A percentile compares a stretch with the other conserved stretches of the same genome.
phyloP scores from a whole-genome alignment of 768 basidiomycete species.

The Pulveroboletus sp. region DNA sequence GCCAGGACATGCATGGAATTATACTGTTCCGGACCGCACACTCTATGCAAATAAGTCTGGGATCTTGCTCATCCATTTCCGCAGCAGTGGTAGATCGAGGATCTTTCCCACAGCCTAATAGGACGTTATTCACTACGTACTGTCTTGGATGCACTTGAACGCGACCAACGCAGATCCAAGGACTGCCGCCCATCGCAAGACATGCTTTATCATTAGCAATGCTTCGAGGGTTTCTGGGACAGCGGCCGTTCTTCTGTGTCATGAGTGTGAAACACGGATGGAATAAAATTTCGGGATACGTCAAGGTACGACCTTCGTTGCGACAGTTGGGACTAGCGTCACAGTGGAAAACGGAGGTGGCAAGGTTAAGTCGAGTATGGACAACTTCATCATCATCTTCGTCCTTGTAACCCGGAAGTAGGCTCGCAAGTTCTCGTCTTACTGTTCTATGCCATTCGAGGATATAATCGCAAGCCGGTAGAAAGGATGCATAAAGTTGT shows the following conservation, averaged over 20 bases:
- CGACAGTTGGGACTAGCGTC: slow-evolving; percentile 13
- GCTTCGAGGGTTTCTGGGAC: slow-evolving; percentile 17
- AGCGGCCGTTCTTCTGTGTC: slow-evolving; percentile 2
- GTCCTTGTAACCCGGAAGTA: slow-evolving; percentile 21
- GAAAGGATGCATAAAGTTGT: slow-evolving; percentile 20
- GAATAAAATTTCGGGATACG: slow-evolving; percentile 27
- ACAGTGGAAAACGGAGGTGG: slow-evolving; percentile 28
- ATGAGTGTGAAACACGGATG: slow-evolving; percentile 26
- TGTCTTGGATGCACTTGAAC: slow-evolving; percentile 21
- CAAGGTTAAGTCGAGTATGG: slow-evolving; percentile 24
- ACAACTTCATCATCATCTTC: slow-evolving; percentile 16
- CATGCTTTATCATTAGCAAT: slow-evolving; percentile 23
- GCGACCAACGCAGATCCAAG: slow-evolving; percentile 21
- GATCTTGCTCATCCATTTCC: slow-evolving; percentile 26
- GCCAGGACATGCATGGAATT: slow-evolving; percentile 22
- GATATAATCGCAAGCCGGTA: slow-evolving; percentile 13
- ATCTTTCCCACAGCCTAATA: slow-evolving; percentile 22
- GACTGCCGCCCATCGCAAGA: slow-evolving; percentile 21
- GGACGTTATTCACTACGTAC: slow-evolving; percentile 10
- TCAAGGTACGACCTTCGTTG: slow-evolving; percentile 10
- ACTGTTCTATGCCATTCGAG: slow-evolving; percentile 25
- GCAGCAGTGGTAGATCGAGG: slow-evolving; percentile 19
- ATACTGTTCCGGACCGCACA: slow-evolving; percentile 10
- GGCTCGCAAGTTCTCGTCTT: slow-evolving; percentile 26
- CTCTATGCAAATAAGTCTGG: slow-evolving; percentile 16